A percentile compares a stretch with the other conserved stretches of the same genome.
These are phyloP conservation scores for Coprinopsis strossmayeri DNA, from an alignment of 768 basidiomycete genomes.

Conservation along the genomic window DNA sequence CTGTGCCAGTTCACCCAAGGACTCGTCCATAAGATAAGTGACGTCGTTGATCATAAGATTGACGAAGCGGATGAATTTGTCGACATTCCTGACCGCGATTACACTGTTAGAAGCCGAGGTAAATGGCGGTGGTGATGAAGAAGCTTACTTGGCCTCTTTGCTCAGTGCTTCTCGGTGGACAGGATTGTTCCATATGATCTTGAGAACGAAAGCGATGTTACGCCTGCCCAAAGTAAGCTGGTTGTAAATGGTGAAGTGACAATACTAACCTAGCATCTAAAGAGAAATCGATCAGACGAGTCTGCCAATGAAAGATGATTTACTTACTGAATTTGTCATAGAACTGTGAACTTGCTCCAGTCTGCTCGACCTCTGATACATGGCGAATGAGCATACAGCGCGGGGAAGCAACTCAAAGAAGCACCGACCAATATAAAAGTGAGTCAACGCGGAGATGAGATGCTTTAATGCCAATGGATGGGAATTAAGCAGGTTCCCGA, in stretches of 20 bases:
- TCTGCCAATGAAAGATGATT: neutral
- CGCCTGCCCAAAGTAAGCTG: constrained; percentile 37
- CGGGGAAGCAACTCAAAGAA: neutral
- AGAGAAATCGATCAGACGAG: neutral
- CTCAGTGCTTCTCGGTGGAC: constrained; percentile 83
- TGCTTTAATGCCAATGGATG: constrained; percentile 83
- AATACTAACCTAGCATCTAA: constrained; percentile 44
- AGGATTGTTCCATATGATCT: constrained; percentile 88
- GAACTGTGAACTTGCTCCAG: constrained; percentile 96
- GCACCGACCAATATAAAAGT: constrained; percentile 85
- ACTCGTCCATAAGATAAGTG: constrained; percentile 97
- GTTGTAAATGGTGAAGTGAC: neutral
- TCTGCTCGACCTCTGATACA: constrained; percentile 82
- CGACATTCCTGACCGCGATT: constrained; percentile 61
- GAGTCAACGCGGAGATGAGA: constrained; percentile 85
- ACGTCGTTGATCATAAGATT: constrained; percentile 99
- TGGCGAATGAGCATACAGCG: no score
- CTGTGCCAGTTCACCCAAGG: constrained; percentile 79
- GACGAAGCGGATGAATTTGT: constrained; percentile 92
- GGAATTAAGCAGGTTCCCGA: constrained; percentile 78
- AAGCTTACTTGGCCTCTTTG: constrained; percentile 60
- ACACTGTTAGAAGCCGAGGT: no score
- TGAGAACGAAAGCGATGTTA: constrained; percentile 83
- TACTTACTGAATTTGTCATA: constrained; percentile 94
- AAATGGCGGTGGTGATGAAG: constrained; percentile 1